Conservation (phyloP, 2,329 filamentous ascomycete genomes). For the Aspergillus japonicus region DNA sequence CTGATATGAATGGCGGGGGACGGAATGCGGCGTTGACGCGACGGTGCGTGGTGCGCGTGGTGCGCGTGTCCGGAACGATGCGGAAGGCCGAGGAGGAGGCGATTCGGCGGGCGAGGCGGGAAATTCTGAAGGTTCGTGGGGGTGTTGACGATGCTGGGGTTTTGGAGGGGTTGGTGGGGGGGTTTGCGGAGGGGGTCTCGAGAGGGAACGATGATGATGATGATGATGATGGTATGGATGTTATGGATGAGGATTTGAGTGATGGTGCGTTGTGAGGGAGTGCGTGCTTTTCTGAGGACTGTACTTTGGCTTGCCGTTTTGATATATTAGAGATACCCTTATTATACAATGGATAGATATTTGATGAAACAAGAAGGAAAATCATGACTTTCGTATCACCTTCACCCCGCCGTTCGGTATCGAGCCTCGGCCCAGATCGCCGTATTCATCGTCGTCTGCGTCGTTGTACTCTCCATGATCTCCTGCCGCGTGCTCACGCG, state of each 20-base stretch:
- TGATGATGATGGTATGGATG: conserved; percentile 11
- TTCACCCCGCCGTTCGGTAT: conserved; percentile 66
- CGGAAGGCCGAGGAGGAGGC: conserved; percentile 89
- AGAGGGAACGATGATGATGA: conserved; percentile 21
- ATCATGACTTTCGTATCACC: conserved; percentile 61
- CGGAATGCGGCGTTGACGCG: conserved; percentile 24
- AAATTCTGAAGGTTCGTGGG: conserved; percentile 67
- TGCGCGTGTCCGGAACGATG: conserved; percentile 89
- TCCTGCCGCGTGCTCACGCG: conserved; percentile 38
- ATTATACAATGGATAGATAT: conserved; percentile 26
- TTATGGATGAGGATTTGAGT: conserved; percentile 47
- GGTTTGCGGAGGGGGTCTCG: conserved; percentile 14
- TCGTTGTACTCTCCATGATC: conserved; percentile 36
- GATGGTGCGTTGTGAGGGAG: conserved; percentile 34
- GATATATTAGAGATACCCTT: conserved; percentile 28
- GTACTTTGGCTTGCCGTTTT: conserved; percentile 13
- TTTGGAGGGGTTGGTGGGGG: conserved; percentile 39
- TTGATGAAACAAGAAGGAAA: conserved; percentile 32
- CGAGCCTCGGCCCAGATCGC: conserved; percentile 29
- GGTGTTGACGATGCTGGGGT: conserved; percentile 41
- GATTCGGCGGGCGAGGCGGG: conserved; percentile 69
- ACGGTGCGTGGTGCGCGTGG: conserved; percentile 76
- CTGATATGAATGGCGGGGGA: conserved; percentile 49
- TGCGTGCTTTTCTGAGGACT: conserved; percentile 10
- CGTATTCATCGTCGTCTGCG: conserved; percentile 17